Evolutionary conservation across 2,329 filamentous ascomycete species (phyloP).

Genomic region (Dactylellina sp.): DNA sequence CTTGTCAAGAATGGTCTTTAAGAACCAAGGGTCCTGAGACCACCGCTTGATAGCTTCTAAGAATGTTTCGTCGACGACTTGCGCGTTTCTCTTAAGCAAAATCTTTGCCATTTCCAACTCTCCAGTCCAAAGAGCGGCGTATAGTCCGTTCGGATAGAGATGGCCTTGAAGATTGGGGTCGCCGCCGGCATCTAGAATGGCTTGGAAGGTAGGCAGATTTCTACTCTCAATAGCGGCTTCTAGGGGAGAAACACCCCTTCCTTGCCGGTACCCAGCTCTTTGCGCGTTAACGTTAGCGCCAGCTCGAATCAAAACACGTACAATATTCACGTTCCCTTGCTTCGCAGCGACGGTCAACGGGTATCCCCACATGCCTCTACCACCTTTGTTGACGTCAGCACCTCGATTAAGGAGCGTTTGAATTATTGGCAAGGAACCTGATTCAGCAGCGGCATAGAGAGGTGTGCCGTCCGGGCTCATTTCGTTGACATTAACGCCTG

Average conservation of each 20-base stretch:
- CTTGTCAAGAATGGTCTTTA: conserved; percentile 24
- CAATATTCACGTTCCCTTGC: conserved; percentile 26
- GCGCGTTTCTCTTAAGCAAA: conserved; percentile 9
- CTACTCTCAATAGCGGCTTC: conserved; percentile 35
- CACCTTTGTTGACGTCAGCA: conserved; percentile 37
- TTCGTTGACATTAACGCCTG: conserved; percentile 32
- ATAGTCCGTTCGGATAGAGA: conserved; percentile 21
- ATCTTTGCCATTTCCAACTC: conserved; percentile 43
- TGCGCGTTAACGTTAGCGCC: conserved; percentile 30
- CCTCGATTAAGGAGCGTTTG: conserved; percentile 31
- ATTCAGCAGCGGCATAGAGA: conserved; percentile 24
- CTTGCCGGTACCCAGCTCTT: neutral
- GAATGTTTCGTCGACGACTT: conserved; percentile 35
- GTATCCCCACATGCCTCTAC: conserved; percentile 21
- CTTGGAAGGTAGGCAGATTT: conserved; percentile 20
- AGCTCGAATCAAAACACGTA: conserved; percentile 17
- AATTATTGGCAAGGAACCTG: conserved; percentile 13
- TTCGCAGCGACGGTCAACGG: conserved; percentile 21
- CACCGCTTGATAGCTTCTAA: conserved; percentile 23
- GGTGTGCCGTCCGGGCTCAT: conserved; percentile 14
- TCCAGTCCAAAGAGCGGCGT: conserved; percentile 17
- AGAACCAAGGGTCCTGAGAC: conserved; percentile 31
- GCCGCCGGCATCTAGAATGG: conserved; percentile 22
- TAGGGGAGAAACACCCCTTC: conserved; percentile 13
- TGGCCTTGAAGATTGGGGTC: conserved; percentile 17